phyloP scores from a whole-genome alignment of 805 yeast genomes.

The Babjeviella inositovora region DNA sequence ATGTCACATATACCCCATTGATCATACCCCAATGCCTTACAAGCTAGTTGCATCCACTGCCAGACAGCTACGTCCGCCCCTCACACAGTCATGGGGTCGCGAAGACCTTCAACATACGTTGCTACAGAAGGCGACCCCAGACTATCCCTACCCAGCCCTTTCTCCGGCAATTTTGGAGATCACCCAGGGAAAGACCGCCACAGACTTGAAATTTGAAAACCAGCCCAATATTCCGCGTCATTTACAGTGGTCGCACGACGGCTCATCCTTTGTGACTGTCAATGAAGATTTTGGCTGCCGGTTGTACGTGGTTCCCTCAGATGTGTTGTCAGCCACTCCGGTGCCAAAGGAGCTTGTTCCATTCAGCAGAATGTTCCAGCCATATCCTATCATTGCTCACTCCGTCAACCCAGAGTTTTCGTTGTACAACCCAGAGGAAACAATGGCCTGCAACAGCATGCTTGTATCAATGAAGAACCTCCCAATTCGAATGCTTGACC shows the following conservation, averaged over 20 bases:
- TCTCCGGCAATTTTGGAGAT: no score
- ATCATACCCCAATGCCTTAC: no score
- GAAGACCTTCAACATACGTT: no score
- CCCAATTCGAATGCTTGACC: constrained; percentile 1
- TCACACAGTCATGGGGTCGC: no score
- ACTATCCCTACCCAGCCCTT: no score
- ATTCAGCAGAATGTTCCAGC: constrained; percentile 1
- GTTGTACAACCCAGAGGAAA: neutral
- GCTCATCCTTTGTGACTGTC: constrained; percentile 1
- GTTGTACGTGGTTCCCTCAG: neutral
- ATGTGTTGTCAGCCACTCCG: neutral
- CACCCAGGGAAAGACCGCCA: no score
- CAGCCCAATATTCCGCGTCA: no score
- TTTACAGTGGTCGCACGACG: constrained; percentile 1
- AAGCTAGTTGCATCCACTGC: no score
- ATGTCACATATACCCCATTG: no score
- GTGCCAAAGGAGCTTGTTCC: neutral
- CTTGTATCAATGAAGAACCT: neutral
- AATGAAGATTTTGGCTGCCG: constrained; percentile 1
- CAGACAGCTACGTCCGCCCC: no score
- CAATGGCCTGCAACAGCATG: neutral
- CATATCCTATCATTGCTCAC: constrained; percentile 1
- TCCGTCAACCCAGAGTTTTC: neutral
- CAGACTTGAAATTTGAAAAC: no score
- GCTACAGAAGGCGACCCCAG: no score